phyloP scores from a whole-genome alignment of 2,329 filamentous ascomycete species.

The Penicillium vulpinum region DNA sequence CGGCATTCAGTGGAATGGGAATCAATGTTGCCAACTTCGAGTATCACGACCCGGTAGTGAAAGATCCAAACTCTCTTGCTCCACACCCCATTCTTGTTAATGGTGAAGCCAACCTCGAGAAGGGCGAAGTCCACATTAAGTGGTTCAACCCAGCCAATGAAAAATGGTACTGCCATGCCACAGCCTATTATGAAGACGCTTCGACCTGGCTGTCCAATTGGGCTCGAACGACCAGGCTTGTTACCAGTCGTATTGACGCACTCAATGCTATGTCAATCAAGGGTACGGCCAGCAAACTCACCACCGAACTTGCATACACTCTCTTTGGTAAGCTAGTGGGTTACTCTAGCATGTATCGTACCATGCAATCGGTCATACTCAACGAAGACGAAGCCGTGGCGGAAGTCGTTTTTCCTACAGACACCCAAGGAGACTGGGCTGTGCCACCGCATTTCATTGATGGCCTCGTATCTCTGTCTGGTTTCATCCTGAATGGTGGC shows the following conservation, averaged over 20 bases:
- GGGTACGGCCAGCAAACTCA: conserved; percentile 30
- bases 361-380: conserved; percentile 33
- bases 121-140: not conserved
- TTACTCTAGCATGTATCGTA: conserved; percentile 31
- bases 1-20: conserved; percentile 9
- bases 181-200: conserved; percentile 14
- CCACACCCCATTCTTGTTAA: conserved; percentile 35
- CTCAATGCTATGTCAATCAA: conserved; percentile 25
- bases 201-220: conserved; percentile 22
- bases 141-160: conserved; percentile 32
- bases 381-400: conserved; percentile 33
- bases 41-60: conserved; percentile 53
- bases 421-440: conserved; percentile 31
- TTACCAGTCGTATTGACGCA: conserved; percentile 22
- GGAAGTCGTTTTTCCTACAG: conserved; percentile 26
- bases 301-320: conserved; percentile 35
- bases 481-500: conserved; percentile 37
- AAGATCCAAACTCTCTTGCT: conserved; percentile 47
- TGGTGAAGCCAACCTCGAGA: conserved; percentile 56
- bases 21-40: conserved; percentile 25
- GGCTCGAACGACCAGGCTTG: conserved; percentile 22
- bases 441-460: conserved; percentile 41
- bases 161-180: not conserved
- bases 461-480: conserved; percentile 38
- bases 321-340: conserved; percentile 34